Percentiles rank a stretch among this genome's conserved stretches.
phyloP scores from a whole-genome alignment of 2,329 filamentous ascomycete species.

The Calonectria pteridis region DNA sequence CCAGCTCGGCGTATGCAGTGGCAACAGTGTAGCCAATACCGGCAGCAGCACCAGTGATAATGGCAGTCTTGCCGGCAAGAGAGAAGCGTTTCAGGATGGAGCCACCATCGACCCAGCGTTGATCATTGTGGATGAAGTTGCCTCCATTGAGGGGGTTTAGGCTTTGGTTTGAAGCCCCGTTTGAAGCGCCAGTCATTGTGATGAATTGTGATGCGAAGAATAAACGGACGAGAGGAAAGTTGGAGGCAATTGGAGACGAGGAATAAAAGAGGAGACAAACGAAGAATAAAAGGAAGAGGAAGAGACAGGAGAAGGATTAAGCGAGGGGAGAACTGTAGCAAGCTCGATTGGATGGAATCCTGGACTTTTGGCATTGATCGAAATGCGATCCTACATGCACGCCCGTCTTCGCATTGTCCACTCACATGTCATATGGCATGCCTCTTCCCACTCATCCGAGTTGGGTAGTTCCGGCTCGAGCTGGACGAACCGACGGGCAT shows the following conservation, averaged over 20 bases:
- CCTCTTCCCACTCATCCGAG: constrained; percentile 9
- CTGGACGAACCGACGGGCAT: constrained; percentile 7
- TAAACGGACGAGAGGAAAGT: neutral
- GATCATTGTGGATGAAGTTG: constrained; percentile 42
- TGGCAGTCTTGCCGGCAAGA: constrained; percentile 74
- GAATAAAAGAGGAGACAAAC: neutral
- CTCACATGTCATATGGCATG: neutral
- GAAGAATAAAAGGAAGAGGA: neutral
- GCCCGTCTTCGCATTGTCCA: constrained; percentile 1
- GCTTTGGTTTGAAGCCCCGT: constrained; percentile 2
- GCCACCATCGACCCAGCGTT: constrained; percentile 39
- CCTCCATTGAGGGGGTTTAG: constrained; percentile 41
- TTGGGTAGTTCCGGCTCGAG: constrained; percentile 16
- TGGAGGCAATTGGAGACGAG: neutral
- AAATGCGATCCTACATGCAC: neutral
- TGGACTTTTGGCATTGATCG: neutral
- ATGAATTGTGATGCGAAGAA: neutral
- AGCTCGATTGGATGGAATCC: neutral
- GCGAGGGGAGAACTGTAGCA: neutral
- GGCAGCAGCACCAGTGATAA: constrained; percentile 72
- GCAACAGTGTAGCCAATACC: constrained; percentile 75
- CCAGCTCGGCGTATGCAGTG: constrained; percentile 73
- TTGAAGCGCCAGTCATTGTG: neutral
- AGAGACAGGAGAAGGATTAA: neutral
- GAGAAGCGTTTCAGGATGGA: constrained; percentile 62